Base-by-base conservation (phyloP, 1,139 yeast genomes). In the Yamadazyma pseudoaaseri region DNA sequence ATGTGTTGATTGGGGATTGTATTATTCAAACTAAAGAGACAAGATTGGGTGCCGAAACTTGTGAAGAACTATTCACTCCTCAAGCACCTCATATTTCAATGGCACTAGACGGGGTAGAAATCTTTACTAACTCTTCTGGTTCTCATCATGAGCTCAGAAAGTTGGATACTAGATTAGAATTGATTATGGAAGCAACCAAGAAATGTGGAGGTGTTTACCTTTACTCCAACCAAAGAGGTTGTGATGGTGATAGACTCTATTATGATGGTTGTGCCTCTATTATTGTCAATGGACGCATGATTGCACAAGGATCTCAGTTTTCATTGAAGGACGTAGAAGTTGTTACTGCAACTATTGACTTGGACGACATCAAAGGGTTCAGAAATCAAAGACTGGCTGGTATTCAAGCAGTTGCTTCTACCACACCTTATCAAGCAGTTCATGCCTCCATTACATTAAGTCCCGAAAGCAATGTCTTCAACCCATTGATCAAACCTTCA, bases 191-290 rank as follows among this genome's bases (percentile, higher is more conserved):
- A 55, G 98, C 98, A 2, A 89, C 97, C 4, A 76, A 86, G 38
- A 89, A 92, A 58, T 89, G 97, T 55, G 99, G 99, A 29, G 99
- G 99, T 26, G 79, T 92, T 18, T 92, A 92, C 52, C 66, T 92
- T 35, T 92, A 92, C 53, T 79, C 98, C 15, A 92, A 92, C 57
- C 99, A 94, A 61, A 81, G 84, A 43, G 99, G 99, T 5, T 92
- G 99, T 58, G 99, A 94, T 58, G 99, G 99, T 45, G 99, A 94
- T 55, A 73, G 99, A 40, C 64, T 92, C 34, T 92, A 94, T 58
- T 92, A 92, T 53, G 99, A 92, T 60, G 99, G 99, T 1, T 86
- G 96, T 62, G 96, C 98, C 0, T 69, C 87, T 51, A 92, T 94
- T 55, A 86, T 90, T 5, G 87, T 90, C 33, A 92, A 94, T 56